Evolutionary conservation across 371 early-diverging fungal genomes (phyloP), one percentile per base, ranked within the genome.

Genomic region (Rhizopus sp.): DNA sequence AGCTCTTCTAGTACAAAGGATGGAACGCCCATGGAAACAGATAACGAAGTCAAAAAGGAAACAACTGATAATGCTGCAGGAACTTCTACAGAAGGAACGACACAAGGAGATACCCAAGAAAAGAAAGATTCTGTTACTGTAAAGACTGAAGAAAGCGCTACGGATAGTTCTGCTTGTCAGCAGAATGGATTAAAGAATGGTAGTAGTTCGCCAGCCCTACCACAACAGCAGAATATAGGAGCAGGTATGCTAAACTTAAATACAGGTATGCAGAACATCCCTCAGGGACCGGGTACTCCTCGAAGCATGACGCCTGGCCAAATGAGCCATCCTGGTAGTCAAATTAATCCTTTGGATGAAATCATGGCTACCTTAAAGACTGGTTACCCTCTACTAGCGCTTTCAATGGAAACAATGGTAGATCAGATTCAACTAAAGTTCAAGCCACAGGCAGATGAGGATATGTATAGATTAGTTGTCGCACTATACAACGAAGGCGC

Each of bases 331-430:
- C 6, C 50, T 1, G 44, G 55, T 4, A 15, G 48, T 9, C 29
- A 30, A 4, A 55, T 58, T 0, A 53, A 63, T 54, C 81, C 93
- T 10, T 91, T 96, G 23, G 96, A 97, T 42, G 98, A 98, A 63
- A 87, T 98, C 16, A 95, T 95, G 92, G 88, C 91, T n/a, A 89
- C 91, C 66, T 81, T 99, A 17, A 99, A 98, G 70, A 96, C 98
- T 0, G 92, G 95, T 0, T 94, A 90, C 70, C 98, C 98, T 15
- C 82, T 97, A 41, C 74, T 97, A 29, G 92, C 95, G 1, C 69
- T 98, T 29, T 91, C 98, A 2, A 93, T 99, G 91, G 97, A 98
- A 73, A 93, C 93, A 3, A 95, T 96, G 94, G 90, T 95, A 13
- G 97, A 99, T 67, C 97, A 96, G 72, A 93, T 97, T 10, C 86